Base-by-base conservation (phyloP, 1,139 yeast genomes). In the Pichia sp. region DNA sequence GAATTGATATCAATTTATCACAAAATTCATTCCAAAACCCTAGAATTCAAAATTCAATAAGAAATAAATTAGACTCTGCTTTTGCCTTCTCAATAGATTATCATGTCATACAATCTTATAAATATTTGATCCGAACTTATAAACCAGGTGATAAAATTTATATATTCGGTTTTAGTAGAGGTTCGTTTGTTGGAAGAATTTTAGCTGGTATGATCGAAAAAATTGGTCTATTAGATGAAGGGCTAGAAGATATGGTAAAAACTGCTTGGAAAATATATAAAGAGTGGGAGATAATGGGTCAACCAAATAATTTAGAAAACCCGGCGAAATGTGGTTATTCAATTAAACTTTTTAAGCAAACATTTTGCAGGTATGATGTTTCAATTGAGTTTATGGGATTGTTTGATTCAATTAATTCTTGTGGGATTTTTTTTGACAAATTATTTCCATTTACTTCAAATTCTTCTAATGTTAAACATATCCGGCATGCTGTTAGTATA, bases 361-460 rank as follows among this genome's bases (percentile, higher is more conserved):
- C 80, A 0, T 79, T 80, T 56, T 72, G 79, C 36, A 65, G 78
- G 40, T 61, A 64, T 1, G 59, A 66, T 0, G 74, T 78, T 2
- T 58, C 58, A 7, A 70, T 82, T 42, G 73, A 75, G 54, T 79
- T 80, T 52, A 74, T 81, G 73, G 87, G 86, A 0, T 62, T 81
- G 33, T 81, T 83, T 73, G 88, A 82, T 63, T 76, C 85, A 0
- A 79, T 81, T 26, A 79, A 79, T 57, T 79, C 86, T 0, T 80
- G 81, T 26, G 87, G 87, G 0, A 56, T 80, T 7, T 53, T 81
- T 3, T 66, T 77, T 44, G 85, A 81, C 58, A 62, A 77, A 43
- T 57, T 77, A 58, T 81, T 81, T 53, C 86, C 86, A 0, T 79
- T 68, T 55, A 71, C 83, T 0, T 72, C 78, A 1, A 67, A 74